Evolutionary conservation across 352 stramenopile species (phyloP), one percentile per base, ranked within the genome.

Genomic region (Plasmopara muralis): DNA sequence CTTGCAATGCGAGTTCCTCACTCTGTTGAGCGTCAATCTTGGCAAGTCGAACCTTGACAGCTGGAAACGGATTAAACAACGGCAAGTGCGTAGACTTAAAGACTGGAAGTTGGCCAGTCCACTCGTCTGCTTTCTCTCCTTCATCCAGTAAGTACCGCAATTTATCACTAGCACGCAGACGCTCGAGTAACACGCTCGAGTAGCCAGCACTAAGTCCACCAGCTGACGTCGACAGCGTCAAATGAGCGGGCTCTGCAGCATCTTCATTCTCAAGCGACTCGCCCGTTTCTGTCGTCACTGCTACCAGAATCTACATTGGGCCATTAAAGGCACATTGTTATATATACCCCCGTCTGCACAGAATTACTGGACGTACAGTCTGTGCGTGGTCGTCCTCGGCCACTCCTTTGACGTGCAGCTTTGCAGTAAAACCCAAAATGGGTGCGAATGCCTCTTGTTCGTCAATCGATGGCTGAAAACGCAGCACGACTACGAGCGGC

Each of bases 41-140:
- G 5, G 28, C 41, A 45, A 89, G 28, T 40, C 58, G 78, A 18
- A 66, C 82, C 9, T 50, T 31, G 0, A 73, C 62, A 15, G 74
- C 64, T 34, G 82, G 79, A 62, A 93, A 93, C 43, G 82, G 79
- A 62, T 76, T 93, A 58, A 86, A 93, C 13, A 93, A 63, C 46
- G 82, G 74, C 57, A 93, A 57, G 41, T 84, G 64, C 58, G 68
- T 73, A 13, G 82, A 93, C 10, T 85, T 61, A 54, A 90, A 93
- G 30, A 44, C 59, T 1, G 79, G 72, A 39, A 93, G 64, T 51
- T 87, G 68, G n/a, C 80, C 82, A 8, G 28, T 64, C 80, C 77
- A 89, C 46, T 83, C 50, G 16, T 15, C 50, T 30, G 6, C 53
- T 2, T 53, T 52, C n/a, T 54, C 45, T 13, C 56, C 31, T 14